Base-by-base conservation (phyloP, 805 yeast species). In the Kazachstania martiniae region DNA sequence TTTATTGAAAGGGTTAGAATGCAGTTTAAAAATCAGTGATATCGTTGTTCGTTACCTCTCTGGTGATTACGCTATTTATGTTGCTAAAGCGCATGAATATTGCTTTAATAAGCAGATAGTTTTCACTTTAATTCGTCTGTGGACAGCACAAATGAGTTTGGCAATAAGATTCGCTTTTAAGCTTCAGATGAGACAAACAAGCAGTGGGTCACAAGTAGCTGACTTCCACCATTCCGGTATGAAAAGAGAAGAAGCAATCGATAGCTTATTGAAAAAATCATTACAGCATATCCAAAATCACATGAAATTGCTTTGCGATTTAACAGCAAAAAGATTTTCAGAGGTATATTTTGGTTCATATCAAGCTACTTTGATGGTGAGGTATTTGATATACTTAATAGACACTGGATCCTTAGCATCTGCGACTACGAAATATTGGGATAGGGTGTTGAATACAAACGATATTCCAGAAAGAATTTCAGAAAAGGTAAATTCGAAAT, bases 401-500 rank as follows among this genome's bases (percentile, higher is more conserved):
- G 39, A 42, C 9, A 33, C 34, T 19, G 34, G 27, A 4, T 33
- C 26, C 3, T 26, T 43, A 14, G 27, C 41, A 8, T 24, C 21
- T 3, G 19, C 27, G 7, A 32, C 33, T 3, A 35, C 35, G 8
- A 35, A 23, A 18, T 45, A 36, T 32, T 43, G 45, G 47, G 32
- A 35, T 10, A 36, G 27, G 21, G 36, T 28, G 3, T 33, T 32
- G 16, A 22, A 33, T 29, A 29, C 27, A 5, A 25, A 26, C 4
- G 38, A 32, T n/a, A 36, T 34, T 22, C 35, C 39, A 8, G 39
- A 35, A 17, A 35, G 33, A 12, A 38, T 44, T 3, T 21, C 36
- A 3, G 34, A 35, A 12, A 39, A 39, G 22, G 17, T 47, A 4
- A 29, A 32, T 17, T 30, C 42, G 33, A 47, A 47, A 33, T 47